These are phyloP conservation scores for Mollisiaceae sp. DNA, from an alignment of 2,329 filamentous ascomycete genomes.

Conservation along the genomic window DNA sequence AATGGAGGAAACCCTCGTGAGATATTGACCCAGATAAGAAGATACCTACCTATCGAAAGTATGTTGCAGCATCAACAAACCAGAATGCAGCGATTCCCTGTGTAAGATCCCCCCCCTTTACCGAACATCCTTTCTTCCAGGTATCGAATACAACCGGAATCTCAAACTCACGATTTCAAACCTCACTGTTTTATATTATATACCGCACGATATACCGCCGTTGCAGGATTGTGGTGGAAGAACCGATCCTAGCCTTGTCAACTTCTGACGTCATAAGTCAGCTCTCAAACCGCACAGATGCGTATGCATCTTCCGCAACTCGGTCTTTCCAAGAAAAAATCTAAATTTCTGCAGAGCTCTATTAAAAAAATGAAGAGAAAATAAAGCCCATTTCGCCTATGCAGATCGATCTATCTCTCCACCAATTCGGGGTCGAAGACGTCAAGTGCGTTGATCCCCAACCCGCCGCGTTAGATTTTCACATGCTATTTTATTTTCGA, in stretches of 20 bases:
- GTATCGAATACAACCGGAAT: not conserved
- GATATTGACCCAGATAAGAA: too few relatives aligned
- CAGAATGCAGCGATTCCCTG: too few relatives aligned
- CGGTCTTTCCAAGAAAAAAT: not conserved
- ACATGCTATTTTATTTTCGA: conserved; percentile 6
- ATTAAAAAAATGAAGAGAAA: not conserved
- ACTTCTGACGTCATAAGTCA: not conserved
- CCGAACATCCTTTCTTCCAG: not conserved
- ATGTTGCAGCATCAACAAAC: too few relatives aligned
- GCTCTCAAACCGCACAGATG: not conserved
- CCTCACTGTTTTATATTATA: not conserved
- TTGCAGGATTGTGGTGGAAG: not conserved
- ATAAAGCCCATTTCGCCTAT: not conserved
- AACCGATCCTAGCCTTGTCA: not conserved
- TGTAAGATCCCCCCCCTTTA: not conserved
- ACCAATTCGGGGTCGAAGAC: not conserved
- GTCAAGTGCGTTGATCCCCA: conserved; percentile 1
- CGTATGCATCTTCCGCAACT: not conserved
- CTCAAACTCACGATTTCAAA: not conserved
- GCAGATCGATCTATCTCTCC: not conserved
- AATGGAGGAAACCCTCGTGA: too few relatives aligned
- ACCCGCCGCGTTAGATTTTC: not conserved
- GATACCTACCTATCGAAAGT: too few relatives aligned
- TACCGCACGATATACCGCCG: conserved; percentile 5
- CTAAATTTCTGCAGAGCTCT: not conserved